Evolutionary conservation across 2,329 filamentous ascomycete genomes (phyloP).

Genomic region (Cercospora sesami): DNA sequence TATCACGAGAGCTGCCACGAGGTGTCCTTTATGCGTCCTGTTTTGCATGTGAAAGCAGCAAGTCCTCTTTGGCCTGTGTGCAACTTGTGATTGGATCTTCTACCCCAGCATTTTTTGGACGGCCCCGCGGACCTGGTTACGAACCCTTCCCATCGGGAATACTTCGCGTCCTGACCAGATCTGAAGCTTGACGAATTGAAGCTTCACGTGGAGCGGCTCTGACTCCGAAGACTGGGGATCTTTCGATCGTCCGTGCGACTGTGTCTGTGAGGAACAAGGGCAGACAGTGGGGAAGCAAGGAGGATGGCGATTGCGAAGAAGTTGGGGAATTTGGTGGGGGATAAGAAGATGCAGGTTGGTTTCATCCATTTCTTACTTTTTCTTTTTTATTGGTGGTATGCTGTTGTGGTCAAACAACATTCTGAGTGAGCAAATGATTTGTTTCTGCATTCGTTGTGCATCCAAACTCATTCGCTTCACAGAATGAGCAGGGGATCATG

Average conservation of each 20-base stretch:
- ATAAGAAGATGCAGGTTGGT: slow-evolving; percentile 30
- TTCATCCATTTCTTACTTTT: not conserved
- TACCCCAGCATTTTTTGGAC: not conserved
- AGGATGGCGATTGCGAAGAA: not conserved
- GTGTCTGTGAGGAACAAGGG: not conserved
- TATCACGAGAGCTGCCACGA: not conserved
- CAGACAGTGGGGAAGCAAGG: not conserved
- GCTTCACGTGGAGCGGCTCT: not conserved
- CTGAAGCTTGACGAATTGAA: not conserved
- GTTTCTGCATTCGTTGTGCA: no score
- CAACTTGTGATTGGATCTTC: no score
- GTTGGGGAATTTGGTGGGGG: slow-evolving; percentile 17
- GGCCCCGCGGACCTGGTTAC: not conserved
- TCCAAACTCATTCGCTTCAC: no score
- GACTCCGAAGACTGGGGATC: not conserved
- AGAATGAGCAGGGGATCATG: no score
- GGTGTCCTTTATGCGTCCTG: no score
- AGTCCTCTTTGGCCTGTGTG: no score
- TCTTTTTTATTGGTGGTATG: no score
- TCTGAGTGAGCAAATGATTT: no score
- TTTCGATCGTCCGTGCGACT: not conserved
- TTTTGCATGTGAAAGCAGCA: no score
- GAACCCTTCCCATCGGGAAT: not conserved
- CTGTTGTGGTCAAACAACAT: no score
- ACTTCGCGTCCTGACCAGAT: not conserved